These are phyloP conservation scores for Ceratocystis cacaofunesta DNA, from an alignment of 2,329 filamentous ascomycete species.

Conservation along the genomic window DNA sequence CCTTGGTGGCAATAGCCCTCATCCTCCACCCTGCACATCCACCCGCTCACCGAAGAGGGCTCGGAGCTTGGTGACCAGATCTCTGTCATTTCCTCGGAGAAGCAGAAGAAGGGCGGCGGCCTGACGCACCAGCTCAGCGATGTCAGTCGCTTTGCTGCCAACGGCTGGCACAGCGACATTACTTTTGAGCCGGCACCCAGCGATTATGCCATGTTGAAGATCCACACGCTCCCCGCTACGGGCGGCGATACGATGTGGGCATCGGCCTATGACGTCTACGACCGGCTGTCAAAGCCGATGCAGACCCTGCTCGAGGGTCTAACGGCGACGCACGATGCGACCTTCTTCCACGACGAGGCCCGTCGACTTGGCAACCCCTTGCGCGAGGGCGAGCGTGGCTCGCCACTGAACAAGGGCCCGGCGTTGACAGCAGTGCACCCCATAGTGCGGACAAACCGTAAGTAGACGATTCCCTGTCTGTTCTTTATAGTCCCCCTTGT, in stretches of 20 bases:
- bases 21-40: constrained; percentile 43
- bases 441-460: constrained; percentile 41
- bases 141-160: constrained; percentile 31
- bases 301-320: constrained; percentile 37
- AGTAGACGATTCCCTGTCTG: neutral
- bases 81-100: constrained; percentile 40
- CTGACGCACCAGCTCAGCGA: constrained; percentile 37
- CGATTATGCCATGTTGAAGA: constrained; percentile 46
- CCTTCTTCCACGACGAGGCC: constrained; percentile 37
- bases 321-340: constrained; percentile 35
- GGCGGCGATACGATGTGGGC: constrained; percentile 50
- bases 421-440: constrained; percentile 37
- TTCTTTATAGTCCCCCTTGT: neutral
- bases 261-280: constrained; percentile 46
- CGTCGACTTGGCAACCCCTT: constrained; percentile 32
- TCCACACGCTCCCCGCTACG: constrained; percentile 39
- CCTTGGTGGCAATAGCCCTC: constrained; percentile 30
- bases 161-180: constrained; percentile 37
- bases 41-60: constrained; percentile 41
- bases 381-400: constrained; percentile 33
- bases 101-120: constrained; percentile 39
- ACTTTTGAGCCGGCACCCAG: constrained; percentile 44
- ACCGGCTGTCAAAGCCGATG: constrained; percentile 36
- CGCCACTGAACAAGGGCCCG: constrained; percentile 41
- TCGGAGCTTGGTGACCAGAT: constrained; percentile 42